Base-by-base conservation (phyloP, 1,284 basidiomycete genomes). In the Psilocybe mexicana region DNA sequence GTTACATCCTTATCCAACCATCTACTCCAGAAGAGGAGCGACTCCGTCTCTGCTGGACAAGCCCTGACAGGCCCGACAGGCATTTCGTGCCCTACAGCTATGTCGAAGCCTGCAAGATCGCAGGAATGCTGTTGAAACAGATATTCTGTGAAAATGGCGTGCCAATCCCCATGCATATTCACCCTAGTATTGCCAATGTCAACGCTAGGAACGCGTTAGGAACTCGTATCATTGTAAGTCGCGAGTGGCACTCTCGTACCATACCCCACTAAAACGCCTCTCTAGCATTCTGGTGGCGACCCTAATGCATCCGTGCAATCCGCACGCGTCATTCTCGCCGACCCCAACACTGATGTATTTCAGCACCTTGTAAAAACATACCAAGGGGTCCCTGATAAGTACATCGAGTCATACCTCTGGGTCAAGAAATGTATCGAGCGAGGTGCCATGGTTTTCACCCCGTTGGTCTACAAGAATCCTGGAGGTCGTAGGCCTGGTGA, bases 391-490 rank as follows among this genome's bases (percentile, higher is more conserved):
- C 74, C 83, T 1, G 79, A 84, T 47, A 91, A 88, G 70, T 87
- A 86, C 63, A 83, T 92, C 47, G 90, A 92, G 62, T 87, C 87
- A 12, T 85, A 87, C 65, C 72, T 88, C 23, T 92, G 90, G 90
- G 85, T 92, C 46, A 89, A 90, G 72, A 86, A 86, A 64, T 92
- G 88, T 61, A 82, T 91, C 42, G 87, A 89, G 63, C 84, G 79
- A 61, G 82, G 85, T 1, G 66, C 77, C 7, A 75, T 89, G 18
- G 70, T 79, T 42, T 90, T 84, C 62, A 90, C 88, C 1, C 88
- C 88, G 0, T 73, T 88, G 30, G 83, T 90, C 0, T 90, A 90
- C 70, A 90, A 90, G 72, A 91, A 92, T 63, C 87, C 88, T 10
- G 90, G 90, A 25, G 90, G 90, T 2, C 76, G 90, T 59, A 81